A percentile compares a stretch with the other conserved stretches of the same genome.
Conservation (phyloP, 169 alveolate genomes). For the Plasmodium yoelii region DNA sequence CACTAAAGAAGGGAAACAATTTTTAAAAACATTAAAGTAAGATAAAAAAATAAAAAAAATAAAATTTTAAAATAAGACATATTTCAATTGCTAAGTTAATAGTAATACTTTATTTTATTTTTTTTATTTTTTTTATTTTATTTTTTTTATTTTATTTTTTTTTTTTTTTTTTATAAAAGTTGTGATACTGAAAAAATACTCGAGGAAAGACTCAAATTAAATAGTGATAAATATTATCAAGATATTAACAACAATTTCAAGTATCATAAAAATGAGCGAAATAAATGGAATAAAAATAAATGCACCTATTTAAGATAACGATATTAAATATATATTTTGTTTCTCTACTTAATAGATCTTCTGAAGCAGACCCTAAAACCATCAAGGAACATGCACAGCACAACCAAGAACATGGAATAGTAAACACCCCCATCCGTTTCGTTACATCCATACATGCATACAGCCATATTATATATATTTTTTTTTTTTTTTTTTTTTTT, state of each 20-base stretch:
- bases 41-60: not conserved
- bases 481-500: not conserved
- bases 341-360: too few species aligned
- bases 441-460: not conserved
- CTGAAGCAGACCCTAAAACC: too few species aligned
- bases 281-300: conserved; percentile 1
- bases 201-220: conserved; percentile 66
- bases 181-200: conserved; percentile 19
- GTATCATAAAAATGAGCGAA: not conserved
- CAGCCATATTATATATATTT: conserved; percentile 2
- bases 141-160: too few species aligned
- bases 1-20: conserved; percentile 24
- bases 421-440: too few species aligned
- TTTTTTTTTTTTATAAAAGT: conserved; percentile 10
- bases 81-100: too few species aligned
- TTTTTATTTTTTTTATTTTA: conserved; percentile 9
- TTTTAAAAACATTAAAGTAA: conserved; percentile 45
- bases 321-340: too few species aligned
- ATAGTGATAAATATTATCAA: conserved; percentile 34
- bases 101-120: not conserved
- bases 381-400: too few species aligned
- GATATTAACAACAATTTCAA: conserved; percentile 21
- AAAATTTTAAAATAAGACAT: too few species aligned
- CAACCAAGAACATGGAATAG: not conserved
- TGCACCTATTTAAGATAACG: too few species aligned